phyloP scores from a whole-genome alignment of 768 basidiomycete species.

The Boletus insuetus region DNA sequence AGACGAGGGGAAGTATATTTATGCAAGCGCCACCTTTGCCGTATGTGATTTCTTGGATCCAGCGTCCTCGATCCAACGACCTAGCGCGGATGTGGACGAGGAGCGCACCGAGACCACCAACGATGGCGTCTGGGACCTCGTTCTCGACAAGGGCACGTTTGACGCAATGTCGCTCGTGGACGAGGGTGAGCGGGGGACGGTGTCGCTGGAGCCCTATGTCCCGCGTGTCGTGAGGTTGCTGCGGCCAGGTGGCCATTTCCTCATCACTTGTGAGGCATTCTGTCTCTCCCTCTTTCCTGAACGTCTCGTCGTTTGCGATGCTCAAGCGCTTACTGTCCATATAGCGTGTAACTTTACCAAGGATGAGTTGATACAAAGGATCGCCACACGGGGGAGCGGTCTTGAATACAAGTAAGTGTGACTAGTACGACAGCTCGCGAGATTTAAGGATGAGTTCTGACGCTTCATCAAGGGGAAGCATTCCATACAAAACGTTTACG shows the following conservation, averaged over 20 bases:
- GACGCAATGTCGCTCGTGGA: conserved; percentile 78
- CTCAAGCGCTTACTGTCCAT: not conserved
- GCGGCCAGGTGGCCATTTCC: conserved; percentile 64
- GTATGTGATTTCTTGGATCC: conserved; percentile 65
- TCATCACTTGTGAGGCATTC: conserved; percentile 72
- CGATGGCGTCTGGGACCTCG: conserved; percentile 57
- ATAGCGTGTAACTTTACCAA: conserved; percentile 85
- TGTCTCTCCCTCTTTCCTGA: not conserved
- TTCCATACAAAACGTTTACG: conserved; percentile 67
- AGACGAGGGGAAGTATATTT: not conserved
- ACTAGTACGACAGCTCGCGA: not conserved
- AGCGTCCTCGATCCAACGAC: conserved; percentile 38
- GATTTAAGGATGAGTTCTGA: not conserved
- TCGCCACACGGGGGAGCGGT: conserved; percentile 45
- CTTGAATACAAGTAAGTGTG: conserved; percentile 62
- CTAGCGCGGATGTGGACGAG: not conserved
- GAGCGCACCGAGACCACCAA: not conserved
- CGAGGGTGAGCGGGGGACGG: conserved; percentile 50
- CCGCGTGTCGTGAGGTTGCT: conserved; percentile 52
- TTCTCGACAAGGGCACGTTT: conserved; percentile 87
- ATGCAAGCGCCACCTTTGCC: conserved; percentile 44
- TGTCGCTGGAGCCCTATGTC: conserved; percentile 61
- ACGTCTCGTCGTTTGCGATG: not conserved
- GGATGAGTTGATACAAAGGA: conserved; percentile 59
- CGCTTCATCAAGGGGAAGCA: conserved; percentile 51